phyloP scores from a whole-genome alignment of 257 asterid species.

The Petunia secreta region DNA sequence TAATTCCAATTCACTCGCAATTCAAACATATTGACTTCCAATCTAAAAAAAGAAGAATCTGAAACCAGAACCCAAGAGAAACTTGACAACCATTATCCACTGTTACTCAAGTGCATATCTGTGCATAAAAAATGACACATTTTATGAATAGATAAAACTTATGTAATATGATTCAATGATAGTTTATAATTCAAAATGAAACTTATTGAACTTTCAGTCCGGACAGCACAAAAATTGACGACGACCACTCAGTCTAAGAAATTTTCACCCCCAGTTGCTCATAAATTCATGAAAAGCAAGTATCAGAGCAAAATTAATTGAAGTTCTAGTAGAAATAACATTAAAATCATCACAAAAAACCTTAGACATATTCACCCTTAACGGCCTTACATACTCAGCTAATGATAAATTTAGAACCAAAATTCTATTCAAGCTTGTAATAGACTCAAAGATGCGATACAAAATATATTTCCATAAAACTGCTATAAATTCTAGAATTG shows the following conservation, averaged over 20 bases:
- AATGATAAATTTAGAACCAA: neutral
- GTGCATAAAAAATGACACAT: neutral
- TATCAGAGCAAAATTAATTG: neutral
- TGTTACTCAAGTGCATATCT: neutral
- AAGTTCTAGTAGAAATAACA: neutral
- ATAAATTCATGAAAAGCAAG: neutral
- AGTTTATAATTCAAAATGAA: neutral
- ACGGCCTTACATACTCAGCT: neutral
- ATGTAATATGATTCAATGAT: neutral
- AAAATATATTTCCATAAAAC: neutral
- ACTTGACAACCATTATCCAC: neutral
- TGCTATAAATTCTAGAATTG: neutral
- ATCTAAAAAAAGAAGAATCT: neutral
- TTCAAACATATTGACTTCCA: neutral
- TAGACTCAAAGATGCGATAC: neutral
- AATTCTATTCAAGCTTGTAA: neutral
- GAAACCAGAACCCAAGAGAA: neutral
- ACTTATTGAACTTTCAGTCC: neutral
- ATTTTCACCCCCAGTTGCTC: neutral
- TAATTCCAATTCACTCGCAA: neutral
- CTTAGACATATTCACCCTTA: constrained; percentile 14
- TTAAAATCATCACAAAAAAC: neutral
- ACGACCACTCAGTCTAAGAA: neutral
- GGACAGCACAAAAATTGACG: neutral
- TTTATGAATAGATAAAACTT: neutral